Conservation (phyloP, 208 protist genomes). For the Naegleria lovaniensis region DNA sequence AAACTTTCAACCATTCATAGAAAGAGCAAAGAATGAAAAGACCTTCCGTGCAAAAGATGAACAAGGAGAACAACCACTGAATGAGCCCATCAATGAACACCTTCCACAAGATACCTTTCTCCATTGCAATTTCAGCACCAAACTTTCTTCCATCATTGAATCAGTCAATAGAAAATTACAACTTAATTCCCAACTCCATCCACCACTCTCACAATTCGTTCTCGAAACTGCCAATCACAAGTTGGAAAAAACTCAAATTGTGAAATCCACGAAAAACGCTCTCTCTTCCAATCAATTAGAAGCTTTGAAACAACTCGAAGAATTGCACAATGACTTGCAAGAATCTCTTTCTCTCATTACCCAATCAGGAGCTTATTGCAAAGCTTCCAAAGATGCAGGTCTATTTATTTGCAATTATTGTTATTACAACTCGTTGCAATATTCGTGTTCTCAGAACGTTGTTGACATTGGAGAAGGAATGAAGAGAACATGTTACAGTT, state of each 20-base stretch:
- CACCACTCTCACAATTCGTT: background rate
- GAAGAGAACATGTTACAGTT: background rate
- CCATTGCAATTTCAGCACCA: background rate
- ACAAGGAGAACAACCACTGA: background rate
- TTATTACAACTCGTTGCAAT: background rate
- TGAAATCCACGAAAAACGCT: background rate
- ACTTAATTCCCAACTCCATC: background rate
- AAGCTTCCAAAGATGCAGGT: background rate
- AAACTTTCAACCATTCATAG: background rate
- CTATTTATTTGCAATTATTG: constrained; percentile 21
- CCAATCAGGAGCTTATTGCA: background rate
- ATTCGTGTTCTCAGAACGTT: background rate
- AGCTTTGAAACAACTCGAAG: background rate
- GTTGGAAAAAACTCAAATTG: background rate
- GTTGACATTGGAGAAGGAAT: too few relatives aligned
- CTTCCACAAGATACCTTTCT: too few relatives aligned
- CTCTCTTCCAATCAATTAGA: background rate
- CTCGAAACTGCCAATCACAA: background rate
- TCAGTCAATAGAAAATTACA: background rate
- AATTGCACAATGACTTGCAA: background rate
- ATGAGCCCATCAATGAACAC: background rate
- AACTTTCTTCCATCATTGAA: background rate
- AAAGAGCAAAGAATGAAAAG: background rate
- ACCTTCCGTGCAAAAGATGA: background rate
- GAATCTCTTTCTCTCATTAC: background rate